Conservation (phyloP, 257 asterid genomes). For the Lycium barbarum region DNA sequence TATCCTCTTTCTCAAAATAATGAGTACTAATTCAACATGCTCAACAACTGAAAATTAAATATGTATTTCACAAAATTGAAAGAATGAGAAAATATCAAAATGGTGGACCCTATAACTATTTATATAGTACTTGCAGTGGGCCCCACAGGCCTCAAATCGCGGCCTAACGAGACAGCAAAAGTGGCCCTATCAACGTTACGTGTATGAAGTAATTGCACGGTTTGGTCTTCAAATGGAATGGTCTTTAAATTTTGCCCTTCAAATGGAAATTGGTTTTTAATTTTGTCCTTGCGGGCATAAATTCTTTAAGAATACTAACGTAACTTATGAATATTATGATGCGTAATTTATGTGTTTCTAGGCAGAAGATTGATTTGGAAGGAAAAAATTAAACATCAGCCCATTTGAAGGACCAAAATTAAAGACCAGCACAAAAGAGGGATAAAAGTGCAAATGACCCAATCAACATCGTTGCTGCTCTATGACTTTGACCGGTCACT, state of each 20-base stretch:
- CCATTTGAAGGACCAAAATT: too few species aligned
- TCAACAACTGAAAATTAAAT: conserved; percentile 20
- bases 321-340: too few species aligned
- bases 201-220: neutral
- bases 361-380: too few species aligned
- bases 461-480: conserved; percentile 29
- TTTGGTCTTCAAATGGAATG: too few species aligned
- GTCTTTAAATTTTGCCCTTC: too few species aligned
- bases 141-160: neutral
- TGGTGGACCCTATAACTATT: conserved; percentile 1
- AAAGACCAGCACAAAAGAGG: too few species aligned
- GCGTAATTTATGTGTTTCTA: too few species aligned
- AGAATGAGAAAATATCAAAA: neutral
- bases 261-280: too few species aligned
- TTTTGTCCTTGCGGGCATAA: too few species aligned
- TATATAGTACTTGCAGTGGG: neutral
- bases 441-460: conserved; percentile 5
- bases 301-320: too few species aligned
- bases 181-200: neutral
- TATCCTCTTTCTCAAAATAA: conserved; percentile 12
- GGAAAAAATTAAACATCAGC: too few species aligned
- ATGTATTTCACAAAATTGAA: neutral
- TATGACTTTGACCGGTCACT: conserved; percentile 44
- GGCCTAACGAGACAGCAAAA: conserved; percentile 2
- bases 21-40: conserved; percentile 18